Percentiles rank a stretch among this genome's conserved stretches.
Conservation (phyloP, 352 stramenopile species). For the Lagenidium sp. region DNA sequence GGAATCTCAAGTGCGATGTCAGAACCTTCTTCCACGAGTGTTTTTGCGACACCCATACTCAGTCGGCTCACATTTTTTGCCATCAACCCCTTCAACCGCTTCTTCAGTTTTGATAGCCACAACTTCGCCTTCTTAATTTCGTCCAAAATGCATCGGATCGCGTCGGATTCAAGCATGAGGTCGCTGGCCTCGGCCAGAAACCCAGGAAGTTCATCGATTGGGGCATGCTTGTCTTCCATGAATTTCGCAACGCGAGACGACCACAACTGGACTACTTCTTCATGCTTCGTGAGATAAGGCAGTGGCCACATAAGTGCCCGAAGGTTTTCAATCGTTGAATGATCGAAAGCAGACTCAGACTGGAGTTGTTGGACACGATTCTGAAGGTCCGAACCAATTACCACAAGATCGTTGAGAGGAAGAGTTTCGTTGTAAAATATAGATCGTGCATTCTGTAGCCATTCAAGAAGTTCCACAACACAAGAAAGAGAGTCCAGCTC, state of each 20-base stretch:
- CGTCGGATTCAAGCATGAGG: constrained; percentile 61
- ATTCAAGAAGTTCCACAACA: constrained; percentile 60
- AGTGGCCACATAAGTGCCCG: constrained; percentile 62
- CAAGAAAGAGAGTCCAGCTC: constrained; percentile 37
- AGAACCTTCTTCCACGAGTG: constrained; percentile 74
- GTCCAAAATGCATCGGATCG: constrained; percentile 70
- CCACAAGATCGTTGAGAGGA: constrained; percentile 50
- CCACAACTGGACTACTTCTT: constrained; percentile 61
- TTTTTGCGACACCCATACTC: constrained; percentile 42
- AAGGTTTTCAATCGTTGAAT: constrained; percentile 30
- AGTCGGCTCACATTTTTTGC: constrained; percentile 59
- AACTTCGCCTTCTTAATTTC: constrained; percentile 73
- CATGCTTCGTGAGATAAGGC: constrained; percentile 51
- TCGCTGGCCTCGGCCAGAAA: constrained; percentile 47
- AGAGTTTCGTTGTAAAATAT: constrained; percentile 77
- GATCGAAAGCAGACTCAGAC: constrained; percentile 11
- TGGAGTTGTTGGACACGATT: constrained; percentile 17
- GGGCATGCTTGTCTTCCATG: constrained; percentile 52
- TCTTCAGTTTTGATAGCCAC: constrained; percentile 83
- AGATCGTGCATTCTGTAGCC: constrained; percentile 63
- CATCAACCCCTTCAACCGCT: constrained; percentile 62
- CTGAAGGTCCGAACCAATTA: constrained; percentile 29
- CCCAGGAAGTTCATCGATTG: constrained; percentile 38
- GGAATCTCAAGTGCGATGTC: constrained; percentile 68
- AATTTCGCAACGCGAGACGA: constrained; percentile 38